Evolutionary conservation across 352 stramenopile species (phyloP).

Genomic region (Globisporangium paroecandrum): DNA sequence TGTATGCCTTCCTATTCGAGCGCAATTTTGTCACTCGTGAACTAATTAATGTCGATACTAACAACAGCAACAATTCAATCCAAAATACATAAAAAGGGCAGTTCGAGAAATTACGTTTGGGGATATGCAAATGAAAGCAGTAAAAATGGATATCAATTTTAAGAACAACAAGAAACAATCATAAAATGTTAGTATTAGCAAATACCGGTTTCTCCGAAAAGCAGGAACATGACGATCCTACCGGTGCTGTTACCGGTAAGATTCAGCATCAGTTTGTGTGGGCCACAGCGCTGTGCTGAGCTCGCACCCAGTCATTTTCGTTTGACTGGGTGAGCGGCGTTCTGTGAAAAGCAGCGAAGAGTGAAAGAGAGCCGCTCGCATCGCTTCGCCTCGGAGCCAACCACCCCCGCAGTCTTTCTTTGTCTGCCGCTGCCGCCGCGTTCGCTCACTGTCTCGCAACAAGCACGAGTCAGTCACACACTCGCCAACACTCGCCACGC

Average conservation of each 20-base stretch:
- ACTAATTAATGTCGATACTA: too few species aligned
- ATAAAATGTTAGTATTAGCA: too few species aligned
- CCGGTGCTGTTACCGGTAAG: background rate
- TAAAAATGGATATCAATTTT: too few species aligned
- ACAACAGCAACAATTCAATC: too few species aligned
- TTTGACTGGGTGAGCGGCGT: conserved; percentile 10
- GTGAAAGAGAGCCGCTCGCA: background rate
- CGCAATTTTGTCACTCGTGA: too few species aligned
- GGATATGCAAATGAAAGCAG: too few species aligned
- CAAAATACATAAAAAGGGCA: too few species aligned
- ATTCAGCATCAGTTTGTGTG: conserved; percentile 3
- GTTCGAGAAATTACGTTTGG: too few species aligned
- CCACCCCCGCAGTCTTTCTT: conserved; percentile 3
- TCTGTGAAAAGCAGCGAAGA: conserved; percentile 11
- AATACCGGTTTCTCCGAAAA: background rate
- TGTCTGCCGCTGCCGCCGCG: background rate
- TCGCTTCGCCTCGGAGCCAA: conserved; percentile 10
- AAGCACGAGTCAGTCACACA: background rate
- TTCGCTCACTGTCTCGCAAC: conserved; percentile 7
- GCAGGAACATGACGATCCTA: background rate
- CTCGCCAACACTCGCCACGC: conserved; percentile 1
- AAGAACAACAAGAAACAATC: too few species aligned
- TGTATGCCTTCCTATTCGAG: too few species aligned
- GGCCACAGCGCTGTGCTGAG: background rate
- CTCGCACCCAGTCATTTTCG: background rate